phyloP scores from a whole-genome alignment of 1,284 basidiomycete species.

The Farysia itapuensis region DNA sequence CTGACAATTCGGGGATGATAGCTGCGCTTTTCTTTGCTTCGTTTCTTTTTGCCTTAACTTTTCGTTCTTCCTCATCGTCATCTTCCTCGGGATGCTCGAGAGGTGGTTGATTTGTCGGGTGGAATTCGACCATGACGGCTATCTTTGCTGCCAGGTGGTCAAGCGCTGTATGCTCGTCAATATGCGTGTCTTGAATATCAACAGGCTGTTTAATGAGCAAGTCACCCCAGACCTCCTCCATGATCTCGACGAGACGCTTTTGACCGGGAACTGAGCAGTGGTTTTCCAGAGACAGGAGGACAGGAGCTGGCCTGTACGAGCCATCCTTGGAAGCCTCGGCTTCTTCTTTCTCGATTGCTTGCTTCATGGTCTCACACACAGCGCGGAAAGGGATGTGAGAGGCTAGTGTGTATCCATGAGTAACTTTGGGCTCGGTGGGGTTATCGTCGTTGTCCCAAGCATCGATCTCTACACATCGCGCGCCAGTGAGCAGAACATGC shows the following conservation, averaged over 20 bases:
- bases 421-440: slow-evolving; percentile 66
- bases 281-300: slow-evolving; percentile 70
- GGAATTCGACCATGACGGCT: slow-evolving; percentile 66
- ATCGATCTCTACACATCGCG: slow-evolving; percentile 72
- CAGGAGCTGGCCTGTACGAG: slow-evolving; percentile 58
- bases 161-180: slow-evolving; percentile 61
- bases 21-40: slow-evolving; percentile 30
- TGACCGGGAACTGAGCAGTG: slow-evolving; percentile 67
- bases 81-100: slow-evolving; percentile 3
- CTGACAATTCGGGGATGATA: slow-evolving; percentile 49
- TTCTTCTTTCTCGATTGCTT: slow-evolving; percentile 27
- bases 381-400: slow-evolving; percentile 40
- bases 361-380: slow-evolving; percentile 40
- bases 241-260: slow-evolving; percentile 66
- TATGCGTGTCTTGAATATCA: slow-evolving; percentile 41
- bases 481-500: slow-evolving; percentile 66
- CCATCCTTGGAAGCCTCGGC: slow-evolving; percentile 7
- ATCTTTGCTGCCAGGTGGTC: slow-evolving; percentile 66
- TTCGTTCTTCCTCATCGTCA: slow-evolving; percentile 30
- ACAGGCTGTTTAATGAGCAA: slow-evolving; percentile 61
- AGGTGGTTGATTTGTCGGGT: slow-evolving; percentile 8
- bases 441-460: slow-evolving; percentile 66
- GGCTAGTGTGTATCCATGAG: slow-evolving; percentile 61
- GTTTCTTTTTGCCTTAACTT: slow-evolving; percentile 12
- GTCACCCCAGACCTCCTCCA: slow-evolving; percentile 67